phyloP scores from a whole-genome alignment of 768 basidiomycete species.

The Phylloporus arenicola region DNA sequence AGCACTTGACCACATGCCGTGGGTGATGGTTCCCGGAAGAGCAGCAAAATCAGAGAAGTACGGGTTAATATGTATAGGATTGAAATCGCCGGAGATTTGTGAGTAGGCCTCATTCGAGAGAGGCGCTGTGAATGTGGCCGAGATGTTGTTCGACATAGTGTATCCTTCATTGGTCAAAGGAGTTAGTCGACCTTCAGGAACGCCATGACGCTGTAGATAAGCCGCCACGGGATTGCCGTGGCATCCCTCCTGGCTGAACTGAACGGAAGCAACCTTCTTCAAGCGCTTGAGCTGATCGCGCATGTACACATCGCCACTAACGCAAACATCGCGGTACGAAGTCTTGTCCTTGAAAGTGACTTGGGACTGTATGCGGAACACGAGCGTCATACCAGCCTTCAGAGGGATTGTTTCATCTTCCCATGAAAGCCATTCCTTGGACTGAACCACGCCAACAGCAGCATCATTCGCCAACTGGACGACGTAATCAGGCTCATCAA shows the following conservation, averaged over 20 bases:
- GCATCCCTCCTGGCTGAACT: constrained; percentile 81
- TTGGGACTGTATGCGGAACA: constrained; percentile 85
- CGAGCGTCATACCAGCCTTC: constrained; percentile 71
- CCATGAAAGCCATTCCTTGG: constrained; percentile 99
- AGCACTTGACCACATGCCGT: constrained; percentile 95
- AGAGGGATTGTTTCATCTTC: constrained; percentile 76
- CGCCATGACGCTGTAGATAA: constrained; percentile 89
- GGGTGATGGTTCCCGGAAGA: constrained; percentile 94
- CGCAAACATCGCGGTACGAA: constrained; percentile 73
- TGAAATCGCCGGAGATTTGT: constrained; percentile 93
- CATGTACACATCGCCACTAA: constrained; percentile 81
- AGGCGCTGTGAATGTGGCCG: constrained; percentile 73
- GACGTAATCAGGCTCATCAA: constrained; percentile 84
- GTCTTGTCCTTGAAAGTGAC: constrained; percentile 90
- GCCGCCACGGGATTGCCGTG: constrained; percentile 91
- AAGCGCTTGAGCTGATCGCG: constrained; percentile 84
- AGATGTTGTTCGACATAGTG: constrained; percentile 59
- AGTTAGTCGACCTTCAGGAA: constrained; percentile 65
- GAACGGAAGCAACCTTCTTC: constrained; percentile 82
- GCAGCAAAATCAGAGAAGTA: constrained; percentile 94
- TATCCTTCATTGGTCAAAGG: constrained; percentile 87
- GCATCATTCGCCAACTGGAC: constrained; percentile 73
- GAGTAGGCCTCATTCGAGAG: constrained; percentile 95
- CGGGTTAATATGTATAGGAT: constrained; percentile 97
- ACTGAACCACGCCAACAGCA: constrained; percentile 82